Conservation (phyloP, 75 land plant species). For the Selaginella moellendorffii region DNA sequence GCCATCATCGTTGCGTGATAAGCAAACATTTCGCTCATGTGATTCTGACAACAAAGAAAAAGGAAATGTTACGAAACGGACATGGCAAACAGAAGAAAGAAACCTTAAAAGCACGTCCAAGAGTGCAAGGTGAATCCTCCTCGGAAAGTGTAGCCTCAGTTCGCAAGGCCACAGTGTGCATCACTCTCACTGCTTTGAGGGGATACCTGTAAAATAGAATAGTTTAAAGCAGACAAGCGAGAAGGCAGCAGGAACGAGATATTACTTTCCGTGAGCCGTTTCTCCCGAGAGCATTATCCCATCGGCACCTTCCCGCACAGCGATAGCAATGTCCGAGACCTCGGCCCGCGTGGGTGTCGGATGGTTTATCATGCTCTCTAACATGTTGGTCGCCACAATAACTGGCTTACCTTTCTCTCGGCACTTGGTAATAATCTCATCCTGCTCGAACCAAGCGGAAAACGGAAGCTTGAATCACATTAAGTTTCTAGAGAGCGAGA, state of each 20-base stretch:
- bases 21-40: constrained; percentile 10
- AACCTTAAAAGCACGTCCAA: constrained; percentile 42
- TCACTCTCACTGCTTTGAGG: constrained; percentile 95
- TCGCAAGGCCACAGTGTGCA: constrained; percentile 92
- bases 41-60: constrained; percentile 4
- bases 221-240: background rate
- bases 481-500: background rate
- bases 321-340: constrained; percentile 8
- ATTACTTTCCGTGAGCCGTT: constrained; percentile 4
- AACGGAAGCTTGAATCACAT: background rate
- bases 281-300: constrained; percentile 6
- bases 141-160: constrained; percentile 58
- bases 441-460: background rate
- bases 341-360: constrained; percentile 7
- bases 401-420: background rate
- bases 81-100: background rate
- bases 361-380: constrained; percentile 9
- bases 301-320: constrained; percentile 9
- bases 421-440: background rate
- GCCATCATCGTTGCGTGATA: constrained; percentile 9
- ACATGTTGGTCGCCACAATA: constrained; percentile 9
- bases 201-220: constrained; percentile 52
- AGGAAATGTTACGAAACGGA: no score
- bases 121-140: constrained; percentile 28
- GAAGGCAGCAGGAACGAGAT: no score